Evolutionary conservation across 768 basidiomycete species (phyloP), one percentile per base, ranked within the genome.

Genomic region (Strobilomyces dryophilus): DNA sequence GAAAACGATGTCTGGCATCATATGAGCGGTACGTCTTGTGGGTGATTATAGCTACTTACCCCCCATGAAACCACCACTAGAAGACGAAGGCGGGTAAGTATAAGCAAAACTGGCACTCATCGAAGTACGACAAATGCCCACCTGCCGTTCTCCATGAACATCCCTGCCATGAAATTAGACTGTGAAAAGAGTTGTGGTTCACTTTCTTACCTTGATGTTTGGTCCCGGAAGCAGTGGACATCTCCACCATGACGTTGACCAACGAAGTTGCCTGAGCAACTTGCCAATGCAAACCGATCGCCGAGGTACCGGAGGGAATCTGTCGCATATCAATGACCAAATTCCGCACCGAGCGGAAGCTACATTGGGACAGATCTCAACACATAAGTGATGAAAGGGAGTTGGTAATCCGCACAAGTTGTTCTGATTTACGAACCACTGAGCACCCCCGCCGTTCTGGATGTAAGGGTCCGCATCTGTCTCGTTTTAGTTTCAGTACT

Each of bases 271-370:
- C 79, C 64, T 91, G 89, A 2, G 89, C 77, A 18, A 90, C 84
- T 69, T 91, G 89, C 89, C 89, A 91, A 59, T 91, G 89, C 31
- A 91, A 72, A 27, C 85, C 87, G n/a, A 81, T 85, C 34, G 81
- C 85, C 58, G 76, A 59, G 11, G 70, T 73, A 14, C 68, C 60
- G 2, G 82, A 71, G 36, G 85, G 79, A 49, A 84, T 78, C 50
- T 66, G 77, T 69, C 71, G 72, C 55, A 83, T 69, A 61, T 91
- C 89, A 59, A 91, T 86, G 46, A 87, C 71, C 52, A 91, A 79
- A 69, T 91, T 89, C 59, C 88, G 73, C 32, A 89, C 76, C 8
- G 85, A 85, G 47, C 85, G 82, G 73, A 81, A 84, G 71, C 83
- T 86, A 45, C 32, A 46, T 45, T 8, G 26, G 4, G 20, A 14